Percentiles rank a stretch among this genome's conserved stretches.
phyloP scores from a whole-genome alignment of 75 land plant genomes.

The Gnetum montanum region DNA sequence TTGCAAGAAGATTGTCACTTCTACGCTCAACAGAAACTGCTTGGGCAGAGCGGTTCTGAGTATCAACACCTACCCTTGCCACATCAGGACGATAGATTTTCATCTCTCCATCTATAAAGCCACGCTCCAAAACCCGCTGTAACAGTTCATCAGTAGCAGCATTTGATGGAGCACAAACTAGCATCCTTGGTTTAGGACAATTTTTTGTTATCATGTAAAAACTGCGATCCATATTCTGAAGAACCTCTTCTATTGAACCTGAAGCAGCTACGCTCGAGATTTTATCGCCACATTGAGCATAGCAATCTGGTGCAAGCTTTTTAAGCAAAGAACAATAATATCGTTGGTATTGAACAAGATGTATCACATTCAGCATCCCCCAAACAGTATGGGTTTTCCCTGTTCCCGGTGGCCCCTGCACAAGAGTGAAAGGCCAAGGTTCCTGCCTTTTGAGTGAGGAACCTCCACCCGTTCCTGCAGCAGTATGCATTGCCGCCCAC shows the following conservation, averaged over 20 bases:
- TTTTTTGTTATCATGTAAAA: slow-evolving; percentile 87
- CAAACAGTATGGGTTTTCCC: slow-evolving; percentile 98
- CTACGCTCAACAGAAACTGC: slow-evolving; percentile 99
- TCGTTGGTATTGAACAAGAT: slow-evolving; percentile 93
- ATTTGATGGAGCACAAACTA: slow-evolving; percentile 99
- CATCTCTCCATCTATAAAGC: slow-evolving; percentile 99
- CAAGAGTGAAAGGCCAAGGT: slow-evolving; percentile 94
- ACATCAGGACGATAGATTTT: slow-evolving; percentile 96
- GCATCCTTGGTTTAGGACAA: slow-evolving; percentile 97
- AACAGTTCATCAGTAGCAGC: slow-evolving; percentile 99
- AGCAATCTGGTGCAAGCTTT: slow-evolving; percentile 89
- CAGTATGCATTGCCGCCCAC: slow-evolving; percentile 94
- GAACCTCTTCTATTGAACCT: slow-evolving; percentile 90
- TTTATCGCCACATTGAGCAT: slow-evolving; percentile 31
- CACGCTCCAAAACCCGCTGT: slow-evolving; percentile 89
- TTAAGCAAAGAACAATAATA: slow-evolving; percentile 84
- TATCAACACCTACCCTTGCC: slow-evolving; percentile 92
- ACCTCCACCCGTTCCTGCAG: slow-evolving; percentile 61
- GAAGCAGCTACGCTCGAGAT: slow-evolving; percentile 26
- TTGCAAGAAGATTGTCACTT: slow-evolving; percentile 77
- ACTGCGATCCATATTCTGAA: slow-evolving; percentile 86
- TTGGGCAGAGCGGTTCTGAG: slow-evolving; percentile 94
- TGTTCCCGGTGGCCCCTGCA: slow-evolving; percentile 98
- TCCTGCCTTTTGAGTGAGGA: slow-evolving; percentile 46
- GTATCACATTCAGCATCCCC: slow-evolving; percentile 99